Evolutionary conservation across 2,329 filamentous ascomycete genomes (phyloP).

Genomic region (Dothideomycetes sp.): DNA sequence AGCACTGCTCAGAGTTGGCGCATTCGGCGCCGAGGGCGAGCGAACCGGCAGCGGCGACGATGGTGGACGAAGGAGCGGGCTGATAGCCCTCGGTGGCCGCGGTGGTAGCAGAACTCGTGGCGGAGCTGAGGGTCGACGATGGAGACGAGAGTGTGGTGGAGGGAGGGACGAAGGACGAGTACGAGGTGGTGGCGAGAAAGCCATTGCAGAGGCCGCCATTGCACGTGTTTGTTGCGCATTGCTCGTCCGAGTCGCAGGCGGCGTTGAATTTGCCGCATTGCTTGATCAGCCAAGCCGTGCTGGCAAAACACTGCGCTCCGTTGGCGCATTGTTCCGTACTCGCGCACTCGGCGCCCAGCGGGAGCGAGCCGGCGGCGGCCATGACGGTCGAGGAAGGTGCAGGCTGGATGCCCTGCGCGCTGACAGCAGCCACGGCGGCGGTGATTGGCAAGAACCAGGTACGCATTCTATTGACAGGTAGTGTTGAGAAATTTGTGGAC

Average conservation of each 20-base stretch:
- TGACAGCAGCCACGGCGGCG: conserved; percentile 3
- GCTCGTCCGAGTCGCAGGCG: conserved; percentile 16
- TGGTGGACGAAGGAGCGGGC: conserved; percentile 8
- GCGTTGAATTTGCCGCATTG: conserved; percentile 22
- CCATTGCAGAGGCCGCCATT: conserved; percentile 21
- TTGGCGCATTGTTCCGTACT: conserved; percentile 16
- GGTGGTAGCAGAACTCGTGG: not conserved
- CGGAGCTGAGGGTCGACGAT: too few species aligned
- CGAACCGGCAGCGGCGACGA: conserved; percentile 18
- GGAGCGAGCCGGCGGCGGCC: conserved; percentile 17
- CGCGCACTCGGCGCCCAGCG: conserved; percentile 18
- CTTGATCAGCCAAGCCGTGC: conserved; percentile 14
- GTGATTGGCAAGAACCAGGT: conserved; percentile 3
- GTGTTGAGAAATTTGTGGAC: not conserved
- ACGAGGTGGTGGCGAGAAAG: conserved; percentile 14
- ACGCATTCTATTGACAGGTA: not conserved
- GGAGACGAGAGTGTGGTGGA: not conserved
- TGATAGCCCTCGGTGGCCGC: not conserved
- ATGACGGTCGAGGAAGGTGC: conserved; percentile 14
- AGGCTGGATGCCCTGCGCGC: conserved; percentile 2
- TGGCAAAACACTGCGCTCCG: conserved; percentile 19
- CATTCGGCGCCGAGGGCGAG: conserved; percentile 18
- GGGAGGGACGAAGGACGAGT: not conserved
- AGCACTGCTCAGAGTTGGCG: conserved; percentile 17
- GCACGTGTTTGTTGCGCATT: conserved; percentile 23